These are phyloP conservation scores for Ciborinia camelliae DNA, from an alignment of 2,329 filamentous ascomycete species.

Conservation along the genomic window DNA sequence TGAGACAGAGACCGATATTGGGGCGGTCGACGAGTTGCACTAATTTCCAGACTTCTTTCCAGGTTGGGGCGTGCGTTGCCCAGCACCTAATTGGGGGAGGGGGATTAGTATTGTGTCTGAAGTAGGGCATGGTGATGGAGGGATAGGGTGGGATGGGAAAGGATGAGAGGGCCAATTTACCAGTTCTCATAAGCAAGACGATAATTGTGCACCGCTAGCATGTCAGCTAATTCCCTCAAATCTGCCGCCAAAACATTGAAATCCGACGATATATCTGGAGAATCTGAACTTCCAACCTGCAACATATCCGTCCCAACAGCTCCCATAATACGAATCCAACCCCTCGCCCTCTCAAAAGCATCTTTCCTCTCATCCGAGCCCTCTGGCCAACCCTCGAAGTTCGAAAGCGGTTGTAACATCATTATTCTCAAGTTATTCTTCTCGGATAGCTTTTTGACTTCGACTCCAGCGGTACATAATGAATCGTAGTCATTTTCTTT, in stretches of 20 bases:
- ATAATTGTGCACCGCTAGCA: conserved; percentile 55
- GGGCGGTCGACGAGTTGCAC: conserved; percentile 58
- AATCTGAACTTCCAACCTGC: conserved; percentile 47
- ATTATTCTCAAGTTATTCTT: conserved; percentile 57
- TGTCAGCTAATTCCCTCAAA: conserved; percentile 61
- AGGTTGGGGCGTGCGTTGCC: conserved; percentile 65
- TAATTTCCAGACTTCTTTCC: conserved; percentile 68
- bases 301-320: conserved; percentile 66
- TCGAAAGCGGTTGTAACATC: conserved; percentile 72
- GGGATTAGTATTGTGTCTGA: not conserved
- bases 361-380: conserved; percentile 56
- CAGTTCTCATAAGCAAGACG: conserved; percentile 76
- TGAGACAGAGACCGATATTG: conserved; percentile 72
- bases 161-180: not conserved
- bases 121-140: not conserved
- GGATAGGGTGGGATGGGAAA: not conserved
- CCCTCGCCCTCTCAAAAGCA: conserved; percentile 58
- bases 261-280: conserved; percentile 1
- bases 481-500: conserved; percentile 56
- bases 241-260: conserved; percentile 53
- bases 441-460: conserved; percentile 54
- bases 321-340: conserved; percentile 70
- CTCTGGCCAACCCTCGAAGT: conserved; percentile 71
- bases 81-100: conserved; percentile 53
- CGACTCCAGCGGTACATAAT: conserved; percentile 51